Percentiles rank a stretch among this genome's conserved stretches.
These are phyloP conservation scores for Colletotrichum magnum DNA, from an alignment of 2,329 filamentous ascomycete genomes.

Conservation along the genomic window DNA sequence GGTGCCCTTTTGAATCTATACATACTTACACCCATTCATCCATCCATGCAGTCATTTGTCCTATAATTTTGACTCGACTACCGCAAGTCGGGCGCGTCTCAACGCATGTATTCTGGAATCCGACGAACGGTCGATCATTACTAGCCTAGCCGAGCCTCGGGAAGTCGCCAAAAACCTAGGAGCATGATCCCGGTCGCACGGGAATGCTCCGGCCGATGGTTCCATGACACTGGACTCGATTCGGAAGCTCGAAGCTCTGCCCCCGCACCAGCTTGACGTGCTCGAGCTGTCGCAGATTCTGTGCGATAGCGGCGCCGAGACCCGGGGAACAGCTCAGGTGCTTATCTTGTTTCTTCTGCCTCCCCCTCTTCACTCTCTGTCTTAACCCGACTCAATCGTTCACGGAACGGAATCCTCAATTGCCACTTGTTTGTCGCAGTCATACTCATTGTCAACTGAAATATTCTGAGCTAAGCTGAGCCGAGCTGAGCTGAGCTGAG, in stretches of 20 bases:
- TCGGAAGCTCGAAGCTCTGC: constrained; percentile 26
- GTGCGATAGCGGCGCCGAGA: constrained; percentile 33
- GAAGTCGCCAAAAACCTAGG: background rate
- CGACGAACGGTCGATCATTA: constrained; percentile 33
- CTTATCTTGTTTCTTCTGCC: background rate
- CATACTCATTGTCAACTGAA: background rate
- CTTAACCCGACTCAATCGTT: background rate
- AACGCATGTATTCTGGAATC: constrained; percentile 14
- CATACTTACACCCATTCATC: background rate
- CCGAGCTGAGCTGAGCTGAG: background rate
- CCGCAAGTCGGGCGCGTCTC: background rate
- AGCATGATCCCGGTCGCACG: constrained; percentile 22
- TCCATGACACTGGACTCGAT: constrained; percentile 10
- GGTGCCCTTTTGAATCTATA: background rate
- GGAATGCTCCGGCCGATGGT: constrained; percentile 7
- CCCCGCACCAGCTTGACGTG: constrained; percentile 25
- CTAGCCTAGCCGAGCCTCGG: constrained; percentile 26
- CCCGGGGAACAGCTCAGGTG: background rate
- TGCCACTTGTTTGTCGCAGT: too few species aligned
- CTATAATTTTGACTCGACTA: background rate
- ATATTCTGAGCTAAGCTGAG: background rate
- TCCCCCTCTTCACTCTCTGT: background rate
- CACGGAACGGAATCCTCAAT: background rate
- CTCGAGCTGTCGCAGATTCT: background rate
- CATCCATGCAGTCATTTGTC: background rate